Evolutionary conservation across 768 basidiomycete genomes (phyloP), one percentile per base, ranked within the genome.

Genomic region (Leccinum olivaceopallidum): DNA sequence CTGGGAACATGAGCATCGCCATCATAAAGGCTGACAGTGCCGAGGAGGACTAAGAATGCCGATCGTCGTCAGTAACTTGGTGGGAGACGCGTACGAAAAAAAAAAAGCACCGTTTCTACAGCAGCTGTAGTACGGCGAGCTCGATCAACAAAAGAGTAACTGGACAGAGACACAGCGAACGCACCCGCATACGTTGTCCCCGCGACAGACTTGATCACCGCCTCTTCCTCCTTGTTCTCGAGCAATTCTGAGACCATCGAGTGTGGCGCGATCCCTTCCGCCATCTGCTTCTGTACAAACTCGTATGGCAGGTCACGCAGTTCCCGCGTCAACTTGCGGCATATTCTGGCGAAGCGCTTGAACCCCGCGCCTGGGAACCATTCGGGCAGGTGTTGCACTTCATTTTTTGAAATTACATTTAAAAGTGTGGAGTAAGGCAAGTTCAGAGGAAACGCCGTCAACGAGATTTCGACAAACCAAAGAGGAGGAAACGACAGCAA

Each of bases 361-460:
- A 77, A 75, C 6, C 67, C 69, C 1, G 68, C 61, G 1, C 73
- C 74, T 14, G 73, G 75, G 50, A 67, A 65, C 73, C 74, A 73
- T 37, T 67, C 63, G 13, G 75, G 74, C 22, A 74, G 36, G 54
- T 71, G 50, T 49, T 60, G 66, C 10, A 77, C 70, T 65, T 44
- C 6, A 0, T 42, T 9, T 18, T 22, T 3, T 12, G n/a, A 13
- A 22, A 48, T 32, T 26, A 26, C 26, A 26, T 26, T 18, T 8
- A n/a, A n/a, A 44, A 44, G 7, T n/a, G 9, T 13, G 24, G 10
- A 48, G 5, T 0, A 13, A 48, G 20, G 6, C 44, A 22, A 2
- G 39, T 16, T 16, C 24, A 13, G 3, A 14, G 10, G 10, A 16
- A 10, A 28, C 9, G n/a, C 37, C 52, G 37, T 13, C 1, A 13